phyloP scores from a whole-genome alignment of 1,284 basidiomycete genomes.

The Sanguinoderma infundibulare region DNA sequence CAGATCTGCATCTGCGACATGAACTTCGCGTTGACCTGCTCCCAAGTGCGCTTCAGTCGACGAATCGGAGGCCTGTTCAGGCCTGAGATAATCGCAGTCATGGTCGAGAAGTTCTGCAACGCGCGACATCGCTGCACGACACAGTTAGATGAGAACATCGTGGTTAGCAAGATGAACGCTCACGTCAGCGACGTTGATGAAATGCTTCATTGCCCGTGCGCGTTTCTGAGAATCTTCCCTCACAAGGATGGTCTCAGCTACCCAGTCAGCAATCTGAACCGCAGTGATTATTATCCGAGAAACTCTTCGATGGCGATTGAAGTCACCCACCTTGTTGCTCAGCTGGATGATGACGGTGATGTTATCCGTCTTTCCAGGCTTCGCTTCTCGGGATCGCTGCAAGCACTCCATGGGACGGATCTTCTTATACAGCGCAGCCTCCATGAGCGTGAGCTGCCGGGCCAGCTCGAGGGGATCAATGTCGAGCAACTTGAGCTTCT shows the following conservation, averaged over 20 bases:
- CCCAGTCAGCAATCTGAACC: conserved; percentile 90
- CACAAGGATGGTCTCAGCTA: conserved; percentile 86
- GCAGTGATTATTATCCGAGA: background rate
- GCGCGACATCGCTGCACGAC: conserved; percentile 78
- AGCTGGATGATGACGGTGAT: conserved; percentile 92
- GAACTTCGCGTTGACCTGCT: conserved; percentile 77
- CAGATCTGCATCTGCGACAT: conserved; percentile 71
- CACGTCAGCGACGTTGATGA: conserved; percentile 94
- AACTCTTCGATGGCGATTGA: background rate
- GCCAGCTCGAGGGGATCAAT: conserved; percentile 94
- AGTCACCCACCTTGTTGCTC: conserved; percentile 77
- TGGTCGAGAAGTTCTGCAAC: conserved; percentile 94
- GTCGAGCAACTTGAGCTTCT: conserved; percentile 83
- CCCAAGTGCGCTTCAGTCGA: conserved; percentile 95
- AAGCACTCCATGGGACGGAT: conserved; percentile 94
- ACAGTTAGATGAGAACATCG: background rate
- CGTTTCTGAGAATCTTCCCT: conserved; percentile 89
- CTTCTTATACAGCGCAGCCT: conserved; percentile 86
- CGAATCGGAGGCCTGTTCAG: conserved; percentile 94
- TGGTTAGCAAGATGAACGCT: conserved; percentile 37
- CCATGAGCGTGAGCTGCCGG: conserved; percentile 93
- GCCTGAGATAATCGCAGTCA: conserved; percentile 96
- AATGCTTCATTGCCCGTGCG: conserved; percentile 85
- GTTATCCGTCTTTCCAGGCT: conserved; percentile 75
- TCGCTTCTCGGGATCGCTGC: conserved; percentile 77